Evolutionary conservation across 1,284 basidiomycete genomes (phyloP).

Genomic region (Athelia sp.): DNA sequence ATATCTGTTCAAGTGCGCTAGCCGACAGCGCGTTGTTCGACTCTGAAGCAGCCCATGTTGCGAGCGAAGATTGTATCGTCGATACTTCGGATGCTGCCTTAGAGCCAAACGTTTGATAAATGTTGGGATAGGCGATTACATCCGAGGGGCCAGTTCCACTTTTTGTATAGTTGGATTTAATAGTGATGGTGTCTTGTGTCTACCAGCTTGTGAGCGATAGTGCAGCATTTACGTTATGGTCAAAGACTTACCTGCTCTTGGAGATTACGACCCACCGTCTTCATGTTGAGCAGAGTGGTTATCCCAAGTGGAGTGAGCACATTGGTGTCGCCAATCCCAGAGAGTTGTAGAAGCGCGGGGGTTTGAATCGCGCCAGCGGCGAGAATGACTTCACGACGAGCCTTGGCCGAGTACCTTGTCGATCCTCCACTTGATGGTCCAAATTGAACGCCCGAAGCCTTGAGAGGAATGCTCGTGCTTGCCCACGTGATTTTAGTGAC

Average conservation of each 20-base stretch:
- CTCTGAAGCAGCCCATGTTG: constrained; percentile 36
- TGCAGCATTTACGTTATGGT: not conserved
- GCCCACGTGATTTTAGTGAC: constrained; percentile 1
- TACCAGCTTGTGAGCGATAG: constrained; percentile 6
- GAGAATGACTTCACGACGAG: constrained; percentile 13
- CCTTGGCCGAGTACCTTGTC: not conserved
- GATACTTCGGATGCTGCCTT: constrained; percentile 25
- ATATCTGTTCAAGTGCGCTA: constrained; percentile 36
- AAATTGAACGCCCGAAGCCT: not conserved
- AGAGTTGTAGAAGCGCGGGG: constrained; percentile 38
- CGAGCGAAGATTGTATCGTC: constrained; percentile 27
- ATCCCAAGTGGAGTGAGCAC: constrained; percentile 36
- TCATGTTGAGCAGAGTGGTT: constrained; percentile 28
- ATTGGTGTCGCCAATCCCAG: constrained; percentile 38
- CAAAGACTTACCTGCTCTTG: constrained; percentile 35
- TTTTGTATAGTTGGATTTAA: constrained; percentile 27
- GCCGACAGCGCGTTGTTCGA: constrained; percentile 31
- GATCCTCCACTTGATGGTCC: not conserved
- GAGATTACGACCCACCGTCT: constrained; percentile 40
- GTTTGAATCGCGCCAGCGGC: constrained; percentile 17
- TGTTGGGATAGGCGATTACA: constrained; percentile 41
- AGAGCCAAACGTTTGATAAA: constrained; percentile 39
- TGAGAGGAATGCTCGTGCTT: not conserved
- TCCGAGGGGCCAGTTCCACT: constrained; percentile 36
- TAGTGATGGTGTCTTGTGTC: constrained; percentile 38